phyloP scores from a whole-genome alignment of 179 eudicot species.

The Drosera spatulata region DNA sequence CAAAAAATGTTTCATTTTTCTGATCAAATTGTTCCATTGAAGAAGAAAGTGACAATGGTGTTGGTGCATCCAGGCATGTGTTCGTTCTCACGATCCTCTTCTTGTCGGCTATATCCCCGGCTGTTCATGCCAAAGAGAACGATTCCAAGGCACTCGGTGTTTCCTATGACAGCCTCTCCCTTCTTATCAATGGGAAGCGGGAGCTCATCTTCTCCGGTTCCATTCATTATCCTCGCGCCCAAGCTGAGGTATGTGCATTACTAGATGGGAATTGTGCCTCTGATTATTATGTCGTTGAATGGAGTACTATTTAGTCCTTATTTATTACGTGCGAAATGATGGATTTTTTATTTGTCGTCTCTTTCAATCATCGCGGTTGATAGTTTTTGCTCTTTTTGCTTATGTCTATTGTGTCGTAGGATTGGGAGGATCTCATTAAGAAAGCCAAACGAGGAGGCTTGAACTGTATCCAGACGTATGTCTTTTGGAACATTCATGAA shows the following conservation, averaged over 20 bases:
- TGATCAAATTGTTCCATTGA: neutral
- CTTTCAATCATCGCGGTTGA: neutral
- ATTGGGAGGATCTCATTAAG: constrained; percentile 57
- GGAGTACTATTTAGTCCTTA: too few species aligned
- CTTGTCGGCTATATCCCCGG: neutral
- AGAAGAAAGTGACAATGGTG: constrained; percentile 2
- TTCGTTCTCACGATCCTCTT: neutral
- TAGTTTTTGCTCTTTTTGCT: neutral
- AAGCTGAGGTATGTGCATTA: constrained; percentile 34
- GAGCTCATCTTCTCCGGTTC: constrained; percentile 64
- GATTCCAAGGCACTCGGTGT: constrained; percentile 9
- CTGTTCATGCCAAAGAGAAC: neutral
- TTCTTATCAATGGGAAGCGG: constrained; percentile 53
- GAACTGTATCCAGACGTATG: constrained; percentile 70
- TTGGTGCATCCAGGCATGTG: neutral
- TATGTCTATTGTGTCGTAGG: constrained; percentile 19
- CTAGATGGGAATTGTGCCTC: too few species aligned
- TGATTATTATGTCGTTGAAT: neutral
- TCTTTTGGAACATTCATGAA: constrained; percentile 93
- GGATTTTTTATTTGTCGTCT: neutral
- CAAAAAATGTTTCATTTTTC: neutral
- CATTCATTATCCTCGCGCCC: constrained; percentile 71
- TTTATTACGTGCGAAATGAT: too few species aligned
- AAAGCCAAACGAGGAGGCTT: constrained; percentile 73
- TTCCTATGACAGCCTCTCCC: constrained; percentile 52